A percentile compares a stretch with the other conserved stretches of the same genome.
Evolutionary conservation across 306 rosid genomes (phyloP).

Genomic region (Pterocarpus santalinus): DNA sequence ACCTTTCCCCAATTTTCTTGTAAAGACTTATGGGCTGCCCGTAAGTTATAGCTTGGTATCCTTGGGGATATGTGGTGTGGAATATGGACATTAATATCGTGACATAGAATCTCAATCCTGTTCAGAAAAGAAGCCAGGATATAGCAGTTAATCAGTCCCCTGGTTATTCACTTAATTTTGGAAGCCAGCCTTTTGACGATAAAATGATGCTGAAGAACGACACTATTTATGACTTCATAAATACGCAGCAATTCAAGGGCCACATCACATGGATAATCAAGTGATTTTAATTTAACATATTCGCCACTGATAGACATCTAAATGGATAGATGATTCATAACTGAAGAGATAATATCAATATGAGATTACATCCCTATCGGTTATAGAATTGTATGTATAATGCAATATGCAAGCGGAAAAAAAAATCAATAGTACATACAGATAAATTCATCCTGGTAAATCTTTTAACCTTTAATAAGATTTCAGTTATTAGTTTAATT

Average conservation of each 20-base stretch:
- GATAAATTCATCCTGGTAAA: constrained; percentile 3
- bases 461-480: constrained; percentile 6
- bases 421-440: background rate
- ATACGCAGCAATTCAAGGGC: background rate
- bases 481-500: background rate
- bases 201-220: background rate
- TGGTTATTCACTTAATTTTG: constrained; percentile 19
- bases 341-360: background rate
- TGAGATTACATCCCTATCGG: constrained; percentile 17
- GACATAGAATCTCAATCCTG: constrained; percentile 93
- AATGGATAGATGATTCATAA: constrained; percentile 11
- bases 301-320: background rate
- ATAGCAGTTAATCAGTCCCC: constrained; percentile 27
- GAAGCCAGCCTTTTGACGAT: constrained; percentile 28
- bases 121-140: constrained; percentile 42
- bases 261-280: background rate
- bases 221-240: background rate
- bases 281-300: constrained; percentile 14
- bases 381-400: background rate
- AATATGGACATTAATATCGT: constrained; percentile 86
- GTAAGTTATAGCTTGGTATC: constrained; percentile 92
- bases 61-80: constrained; percentile 93
- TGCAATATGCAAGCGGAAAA: constrained; percentile 23
- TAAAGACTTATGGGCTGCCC: constrained; percentile 82
- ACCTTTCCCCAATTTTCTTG: constrained; percentile 98